These are phyloP conservation scores for Claviceps capensis DNA, from an alignment of 2,329 filamentous ascomycete genomes.

Conservation along the genomic window DNA sequence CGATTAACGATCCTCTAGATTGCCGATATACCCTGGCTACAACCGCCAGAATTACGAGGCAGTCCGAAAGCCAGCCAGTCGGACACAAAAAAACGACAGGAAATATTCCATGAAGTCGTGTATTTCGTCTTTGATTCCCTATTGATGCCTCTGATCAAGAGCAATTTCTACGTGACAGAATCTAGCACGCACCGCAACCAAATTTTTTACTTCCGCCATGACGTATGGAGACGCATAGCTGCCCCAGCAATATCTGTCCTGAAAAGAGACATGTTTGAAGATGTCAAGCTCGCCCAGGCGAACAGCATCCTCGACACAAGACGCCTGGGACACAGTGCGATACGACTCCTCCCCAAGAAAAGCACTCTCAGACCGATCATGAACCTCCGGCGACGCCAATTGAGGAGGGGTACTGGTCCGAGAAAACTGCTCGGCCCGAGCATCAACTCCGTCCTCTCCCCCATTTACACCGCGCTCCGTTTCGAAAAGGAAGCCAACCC, in stretches of 20 bases:
- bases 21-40: constrained; percentile 58
- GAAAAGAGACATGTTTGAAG: constrained; percentile 64
- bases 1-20: constrained; percentile 32
- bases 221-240: constrained; percentile 69
- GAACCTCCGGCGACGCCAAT: constrained; percentile 59
- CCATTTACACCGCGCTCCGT: constrained; percentile 63
- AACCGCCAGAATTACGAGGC: constrained; percentile 30
- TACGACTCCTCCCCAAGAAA: constrained; percentile 74
- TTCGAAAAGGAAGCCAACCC: constrained; percentile 55
- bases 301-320: constrained; percentile 45
- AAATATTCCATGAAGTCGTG: constrained; percentile 72
- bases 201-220: constrained; percentile 89
- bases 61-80: constrained; percentile 49
- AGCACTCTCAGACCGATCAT: constrained; percentile 68
- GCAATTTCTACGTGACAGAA: constrained; percentile 91
- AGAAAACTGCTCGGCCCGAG: constrained; percentile 47
- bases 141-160: constrained; percentile 71
- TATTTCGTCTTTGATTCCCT: constrained; percentile 92
- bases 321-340: constrained; percentile 59
- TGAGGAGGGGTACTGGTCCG: constrained; percentile 41
- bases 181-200: constrained; percentile 66
- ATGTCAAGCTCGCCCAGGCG: constrained; percentile 47
- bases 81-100: constrained; percentile 60
- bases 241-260: constrained; percentile 57
- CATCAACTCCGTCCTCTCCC: constrained; percentile 43